Evolutionary conservation across 2,329 filamentous ascomycete species (phyloP), one percentile per base, ranked within the genome.

Genomic region (Penicillium digitatum): DNA sequence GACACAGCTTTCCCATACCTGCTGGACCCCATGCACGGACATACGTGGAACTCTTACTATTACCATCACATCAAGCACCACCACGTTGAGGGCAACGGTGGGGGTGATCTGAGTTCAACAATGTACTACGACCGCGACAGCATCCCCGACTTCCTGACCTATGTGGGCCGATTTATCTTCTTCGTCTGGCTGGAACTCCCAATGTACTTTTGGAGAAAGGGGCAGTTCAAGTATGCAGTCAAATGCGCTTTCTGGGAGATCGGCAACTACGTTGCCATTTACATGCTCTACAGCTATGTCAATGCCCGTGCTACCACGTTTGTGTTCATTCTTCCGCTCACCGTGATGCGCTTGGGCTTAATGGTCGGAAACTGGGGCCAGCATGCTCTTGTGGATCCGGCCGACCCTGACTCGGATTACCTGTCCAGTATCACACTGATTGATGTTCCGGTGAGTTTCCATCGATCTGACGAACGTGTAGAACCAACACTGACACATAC

Each of bases 331-430:
- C 67, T 90, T 1, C 89, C 89, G 0, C 78, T 92, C 20, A 61
- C 82, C 2, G 70, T 87, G 29, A 79, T 92, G 72, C 81, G 89
- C 0, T 63, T 89, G 18, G 88, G 85, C 0, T 71, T 93, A 59
- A 93, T 92, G 89, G 79, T 89, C 8, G 89, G 89, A 1, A 93
- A 93, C 68, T 93, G 88, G 87, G 89, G 87, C 3, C 89, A 93
- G 69, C 89, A 93, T 69, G 88, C 88, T 1, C 86, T 93, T 60
- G 88, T 93, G 7, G 88, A 93, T 64, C 82, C 86, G 20, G 76
- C 83, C 12, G 85, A 90, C 62, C 89, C 89, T 0, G 82, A 89
- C 65, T 91, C 87, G 0, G 88, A 93, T 67, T 92, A 86, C 64
- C 80, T 88, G 34, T 90, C 87, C 0, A 91, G 88, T 69, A 88